Evolutionary conservation across 805 yeast genomes (phyloP), one percentile per base, ranked within the genome.

Genomic region (Danielozyma ontarioensis): DNA sequence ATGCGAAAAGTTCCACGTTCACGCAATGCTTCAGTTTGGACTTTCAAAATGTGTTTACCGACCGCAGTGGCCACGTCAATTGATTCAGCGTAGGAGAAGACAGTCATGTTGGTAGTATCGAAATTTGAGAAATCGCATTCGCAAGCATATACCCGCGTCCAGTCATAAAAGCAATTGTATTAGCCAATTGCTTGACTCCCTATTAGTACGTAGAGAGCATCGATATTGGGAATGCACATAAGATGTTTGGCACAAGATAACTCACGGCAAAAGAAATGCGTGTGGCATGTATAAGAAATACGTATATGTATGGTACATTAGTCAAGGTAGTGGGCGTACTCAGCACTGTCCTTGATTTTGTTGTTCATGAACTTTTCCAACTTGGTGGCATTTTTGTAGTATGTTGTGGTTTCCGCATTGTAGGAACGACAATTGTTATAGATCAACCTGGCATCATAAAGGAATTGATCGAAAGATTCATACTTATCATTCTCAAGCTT

Each of bases 381-480:
- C 55, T 90, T 86, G 44, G 80, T 86, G 14, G 98, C 98, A 61
- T 90, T 88, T 59, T 93, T 93, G 68, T 72, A 93, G 58, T 93
- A 93, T 0, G 98, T 89, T 3, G 98, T 93, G 24, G 83, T 79
- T 50, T 93, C 97, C 39, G 90, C 86, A 55, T 93, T 93, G 64
- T 93, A 93, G 32, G 84, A 72, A 35, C 97, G 74, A 64, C 98
- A 93, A 54, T 93, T 93, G 51, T 84, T 83, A 64, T 84, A 89
- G 17, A 93, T 77, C 50, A 93, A 68, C 39, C 82, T 76, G 27
- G 93, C 78, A 61, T 93, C 99, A 56, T 88, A 84, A 36, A 89
- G 71, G 55, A 89, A 93, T 50, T 88, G 90, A 47, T 88, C 96
- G 74, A 93, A 82, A 11, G 83, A 76, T 42, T 84, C 86, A 58